Conservation (phyloP, 2,329 filamentous ascomycete species). For the Coniochaeta sp. region DNA sequence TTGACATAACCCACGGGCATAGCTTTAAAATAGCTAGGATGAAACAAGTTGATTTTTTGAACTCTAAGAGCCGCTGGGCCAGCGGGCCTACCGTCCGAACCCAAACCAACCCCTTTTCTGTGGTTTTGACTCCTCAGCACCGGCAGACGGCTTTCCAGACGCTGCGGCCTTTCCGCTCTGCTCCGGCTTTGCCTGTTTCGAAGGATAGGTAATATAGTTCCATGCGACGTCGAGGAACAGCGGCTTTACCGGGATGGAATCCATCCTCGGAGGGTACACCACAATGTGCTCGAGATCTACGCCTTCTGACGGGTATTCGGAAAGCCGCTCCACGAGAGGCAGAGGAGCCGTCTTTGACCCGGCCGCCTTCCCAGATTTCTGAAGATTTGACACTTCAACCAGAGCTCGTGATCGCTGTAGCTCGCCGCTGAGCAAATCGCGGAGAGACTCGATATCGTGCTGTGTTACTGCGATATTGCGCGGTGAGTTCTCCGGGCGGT, state of each 20-base stretch:
- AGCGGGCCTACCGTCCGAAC: constrained; percentile 44
- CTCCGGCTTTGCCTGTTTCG: constrained; percentile 30
- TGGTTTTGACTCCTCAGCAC: constrained; percentile 34
- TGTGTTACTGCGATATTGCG: constrained; percentile 62
- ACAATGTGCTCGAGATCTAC: constrained; percentile 77
- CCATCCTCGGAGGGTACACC: constrained; percentile 75
- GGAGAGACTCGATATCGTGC: constrained; percentile 50
- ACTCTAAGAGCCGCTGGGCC: background rate
- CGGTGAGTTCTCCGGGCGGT: constrained; percentile 34
- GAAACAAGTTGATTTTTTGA: background rate
- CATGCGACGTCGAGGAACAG: constrained; percentile 94
- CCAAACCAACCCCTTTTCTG: constrained; percentile 73
- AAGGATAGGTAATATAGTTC: constrained; percentile 94
- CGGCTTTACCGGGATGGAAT: constrained; percentile 83
- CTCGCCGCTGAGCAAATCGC: constrained; percentile 57
- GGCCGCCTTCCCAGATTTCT: constrained; percentile 33
- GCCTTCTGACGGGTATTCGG: constrained; percentile 63
- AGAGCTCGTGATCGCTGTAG: constrained; percentile 78
- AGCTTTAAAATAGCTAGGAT: background rate
- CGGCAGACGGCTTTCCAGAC: constrained; percentile 7
- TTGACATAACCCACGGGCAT: background rate
- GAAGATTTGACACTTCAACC: constrained; percentile 69
- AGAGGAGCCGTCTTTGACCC: constrained; percentile 34
- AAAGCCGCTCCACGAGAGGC: constrained; percentile 67
- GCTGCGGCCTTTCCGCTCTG: constrained; percentile 4